Evolutionary conservation across 2,329 filamentous ascomycete genomes (phyloP), one percentile per base, ranked within the genome.

Genomic region (Tolypocladium inflatum): DNA sequence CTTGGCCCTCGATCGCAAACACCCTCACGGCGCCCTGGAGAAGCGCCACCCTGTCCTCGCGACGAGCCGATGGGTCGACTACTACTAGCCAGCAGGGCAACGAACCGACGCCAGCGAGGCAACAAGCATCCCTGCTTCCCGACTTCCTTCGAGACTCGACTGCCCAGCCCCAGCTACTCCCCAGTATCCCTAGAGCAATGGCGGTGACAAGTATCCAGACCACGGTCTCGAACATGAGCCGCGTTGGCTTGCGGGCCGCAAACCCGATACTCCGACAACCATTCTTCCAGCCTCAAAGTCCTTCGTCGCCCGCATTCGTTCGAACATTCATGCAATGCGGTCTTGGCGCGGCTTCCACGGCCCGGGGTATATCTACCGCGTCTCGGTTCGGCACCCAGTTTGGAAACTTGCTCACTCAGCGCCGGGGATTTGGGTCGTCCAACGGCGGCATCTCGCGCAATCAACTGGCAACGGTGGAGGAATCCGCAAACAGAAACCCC

Each of bases 401-500:
- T 4, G n/a, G 45, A 8, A 23, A 15, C 19, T 11, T 42, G 13
- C 23, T 19, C n/a, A 23, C 41, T 21, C 68, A 70, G 39, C 61
- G 60, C 62, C 67, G 66, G 68, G 73, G 61, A 61, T 78, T 79
- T 65, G 74, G 77, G 59, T 73, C 71, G 33, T 69, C 73, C 9
- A 77, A 19, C 15, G 45, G 76, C 60, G 78, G 78, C 23, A 75
- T 84, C 57, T 80, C 84, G 52, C 78, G 81, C 60, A 85, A 80
- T 62, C 78, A 93, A 58, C 83, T 99, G 39, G 91, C 91, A 39
- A 89, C 90, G 64, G 82, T 92, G 65, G 94, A 99, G 75, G 88
- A 92, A 71, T 88, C 89, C 30, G 95, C 94, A 42, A 99, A 97
- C 74, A 89, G 91, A 73, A 96, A 96, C 67, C 91, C 94, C 1